phyloP scores from a whole-genome alignment of 768 basidiomycete species.

The Boletus barrowsii region DNA sequence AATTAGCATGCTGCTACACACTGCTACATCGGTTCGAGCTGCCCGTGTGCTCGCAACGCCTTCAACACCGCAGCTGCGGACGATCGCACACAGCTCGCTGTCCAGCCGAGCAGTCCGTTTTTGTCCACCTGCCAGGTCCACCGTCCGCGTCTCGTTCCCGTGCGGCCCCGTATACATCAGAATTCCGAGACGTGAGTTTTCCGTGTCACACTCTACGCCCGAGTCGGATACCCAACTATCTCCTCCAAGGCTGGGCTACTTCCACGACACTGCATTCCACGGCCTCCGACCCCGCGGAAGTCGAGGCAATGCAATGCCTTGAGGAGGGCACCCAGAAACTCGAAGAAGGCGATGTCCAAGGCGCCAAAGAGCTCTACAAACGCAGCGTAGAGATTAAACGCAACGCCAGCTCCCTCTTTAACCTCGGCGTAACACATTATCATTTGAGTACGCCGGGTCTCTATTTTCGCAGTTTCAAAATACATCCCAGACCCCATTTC shows the following conservation, averaged over 20 bases:
- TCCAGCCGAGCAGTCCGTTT: constrained; percentile 23
- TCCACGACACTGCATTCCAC: constrained; percentile 81
- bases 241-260: constrained; percentile 63
- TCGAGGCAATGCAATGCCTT: constrained; percentile 72
- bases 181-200: constrained; percentile 29
- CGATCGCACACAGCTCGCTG: constrained; percentile 17
- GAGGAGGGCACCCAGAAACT: constrained; percentile 82
- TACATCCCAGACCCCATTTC: constrained; percentile 13
- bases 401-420: constrained; percentile 80
- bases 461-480: constrained; percentile 14
- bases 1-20: constrained; percentile 27
- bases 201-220: constrained; percentile 6
- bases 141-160: constrained; percentile 7
- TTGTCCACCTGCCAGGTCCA: constrained; percentile 18
- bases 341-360: constrained; percentile 82
- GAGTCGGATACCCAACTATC: not conserved
- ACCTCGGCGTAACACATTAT: constrained; percentile 86
- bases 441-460: constrained; percentile 65
- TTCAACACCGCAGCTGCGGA: constrained; percentile 24
- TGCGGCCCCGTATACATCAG: constrained; percentile 1
- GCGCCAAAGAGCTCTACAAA: constrained; percentile 72
- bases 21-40: constrained; percentile 14
- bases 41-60: constrained; percentile 24
- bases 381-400: constrained; percentile 79
- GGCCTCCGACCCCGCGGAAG: constrained; percentile 76